Evolutionary conservation across 768 basidiomycete species (phyloP).

Genomic region (Auriscalpium orientale): DNA sequence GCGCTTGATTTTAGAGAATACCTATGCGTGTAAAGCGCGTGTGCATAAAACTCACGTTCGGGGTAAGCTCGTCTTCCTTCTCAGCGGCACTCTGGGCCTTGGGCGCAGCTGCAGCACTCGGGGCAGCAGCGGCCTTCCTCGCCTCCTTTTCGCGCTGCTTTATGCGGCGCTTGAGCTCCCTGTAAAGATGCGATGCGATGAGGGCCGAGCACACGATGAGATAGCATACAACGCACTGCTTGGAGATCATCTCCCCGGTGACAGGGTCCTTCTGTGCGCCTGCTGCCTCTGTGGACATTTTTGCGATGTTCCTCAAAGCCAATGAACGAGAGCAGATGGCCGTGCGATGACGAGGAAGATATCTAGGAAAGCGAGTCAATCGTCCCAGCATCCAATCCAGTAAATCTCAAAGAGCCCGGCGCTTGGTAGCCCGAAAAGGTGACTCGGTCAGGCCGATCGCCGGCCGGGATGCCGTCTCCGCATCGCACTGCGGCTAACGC

Average conservation of each 20-base stretch:
- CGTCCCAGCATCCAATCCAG: constrained; percentile 14
- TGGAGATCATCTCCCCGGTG: constrained; percentile 96
- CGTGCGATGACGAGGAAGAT: not conserved
- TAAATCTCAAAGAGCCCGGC: not conserved
- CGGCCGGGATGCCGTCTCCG: not conserved
- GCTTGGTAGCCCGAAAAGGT: constrained; percentile 4
- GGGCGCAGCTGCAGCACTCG: constrained; percentile 28
- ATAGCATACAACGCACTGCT: constrained; percentile 54
- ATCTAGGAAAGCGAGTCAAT: constrained; percentile 13
- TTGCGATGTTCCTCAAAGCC: not conserved
- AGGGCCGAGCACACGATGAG: constrained; percentile 13
- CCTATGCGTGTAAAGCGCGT: not conserved
- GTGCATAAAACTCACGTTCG: constrained; percentile 58
- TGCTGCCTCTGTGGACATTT: constrained; percentile 32
- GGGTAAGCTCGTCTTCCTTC: constrained; percentile 81
- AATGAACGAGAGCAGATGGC: not conserved
- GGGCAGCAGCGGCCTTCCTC: constrained; percentile 73
- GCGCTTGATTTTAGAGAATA: not conserved
- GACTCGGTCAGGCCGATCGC: not conserved
- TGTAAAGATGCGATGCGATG: constrained; percentile 31
- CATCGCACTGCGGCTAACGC: not conserved
- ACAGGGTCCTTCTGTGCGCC: constrained; percentile 65
- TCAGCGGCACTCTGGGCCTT: constrained; percentile 22
- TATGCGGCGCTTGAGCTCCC: constrained; percentile 90
- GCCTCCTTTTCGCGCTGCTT: constrained; percentile 70